These are phyloP conservation scores for Tulasnella sp. DNA, from an alignment of 768 basidiomycete genomes.

Conservation along the genomic window DNA sequence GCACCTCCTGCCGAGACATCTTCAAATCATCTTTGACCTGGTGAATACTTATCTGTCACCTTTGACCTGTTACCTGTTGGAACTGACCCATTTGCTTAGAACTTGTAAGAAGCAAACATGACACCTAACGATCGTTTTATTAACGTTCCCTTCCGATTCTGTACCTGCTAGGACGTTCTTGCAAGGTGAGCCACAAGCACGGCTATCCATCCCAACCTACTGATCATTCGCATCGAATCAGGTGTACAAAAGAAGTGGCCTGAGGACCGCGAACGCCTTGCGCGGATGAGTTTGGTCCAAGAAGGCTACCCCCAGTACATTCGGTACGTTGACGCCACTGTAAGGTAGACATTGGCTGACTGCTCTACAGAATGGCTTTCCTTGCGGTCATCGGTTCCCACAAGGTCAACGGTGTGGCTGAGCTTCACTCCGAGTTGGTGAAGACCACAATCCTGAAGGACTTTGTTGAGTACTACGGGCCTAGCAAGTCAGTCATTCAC, in stretches of 20 bases:
- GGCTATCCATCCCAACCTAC: background rate
- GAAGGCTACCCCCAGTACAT: slow-evolving; percentile 11
- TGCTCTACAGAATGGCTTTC: slow-evolving; percentile 70
- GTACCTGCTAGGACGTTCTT: slow-evolving; percentile 37
- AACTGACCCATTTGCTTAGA: slow-evolving; percentile 3
- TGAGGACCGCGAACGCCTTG: slow-evolving; percentile 66
- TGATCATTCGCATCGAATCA: no score
- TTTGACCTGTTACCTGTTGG: background rate
- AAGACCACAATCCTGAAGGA: slow-evolving; percentile 36
- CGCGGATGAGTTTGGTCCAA: slow-evolving; percentile 88
- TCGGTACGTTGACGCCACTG: no score
- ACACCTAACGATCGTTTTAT: slow-evolving; percentile 25
- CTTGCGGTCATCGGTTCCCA: slow-evolving; percentile 54
- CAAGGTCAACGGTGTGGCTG: slow-evolving; percentile 93
- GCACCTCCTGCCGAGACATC: slow-evolving; percentile 74
- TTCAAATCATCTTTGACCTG: slow-evolving; percentile 90
- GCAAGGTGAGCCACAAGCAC: slow-evolving; percentile 48
- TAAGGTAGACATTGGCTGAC: no score
- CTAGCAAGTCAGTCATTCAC: slow-evolving; percentile 49
- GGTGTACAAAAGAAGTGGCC: slow-evolving; percentile 89
- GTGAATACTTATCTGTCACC: slow-evolving; percentile 10
- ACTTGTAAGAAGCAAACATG: slow-evolving; percentile 42
- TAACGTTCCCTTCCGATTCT: background rate
- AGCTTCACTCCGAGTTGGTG: slow-evolving; percentile 87
- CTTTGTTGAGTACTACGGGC: slow-evolving; percentile 86